A percentile compares a stretch with the other conserved stretches of the same genome.
Conservation (phyloP, 1,139 yeast species). For the Martiniozyma asiatica region DNA sequence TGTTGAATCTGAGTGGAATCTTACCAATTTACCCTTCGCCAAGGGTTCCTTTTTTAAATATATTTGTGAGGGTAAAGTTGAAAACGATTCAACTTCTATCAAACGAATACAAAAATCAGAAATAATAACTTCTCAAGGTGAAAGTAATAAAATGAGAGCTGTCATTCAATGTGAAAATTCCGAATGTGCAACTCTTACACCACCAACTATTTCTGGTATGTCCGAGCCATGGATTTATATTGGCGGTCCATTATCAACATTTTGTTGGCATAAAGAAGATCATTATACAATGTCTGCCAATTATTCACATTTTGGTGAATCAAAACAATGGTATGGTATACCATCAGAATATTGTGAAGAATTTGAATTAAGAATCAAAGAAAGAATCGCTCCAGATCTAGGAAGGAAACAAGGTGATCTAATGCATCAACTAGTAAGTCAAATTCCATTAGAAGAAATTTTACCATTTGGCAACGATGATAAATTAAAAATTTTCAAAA, state of each 20-base stretch:
- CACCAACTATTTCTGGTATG: slow-evolving; percentile 52
- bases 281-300: slow-evolving; percentile 71
- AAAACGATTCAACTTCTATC: too few relatives aligned
- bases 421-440: slow-evolving; percentile 74
- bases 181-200: not conserved
- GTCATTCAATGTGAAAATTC: not conserved
- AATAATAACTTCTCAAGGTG: not conserved
- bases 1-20: slow-evolving; percentile 28
- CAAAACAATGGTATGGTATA: slow-evolving; percentile 72
- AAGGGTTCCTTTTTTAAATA: slow-evolving; percentile 51
- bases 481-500: slow-evolving; percentile 41
- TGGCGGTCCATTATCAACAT: slow-evolving; percentile 63
- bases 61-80: slow-evolving; percentile 19
- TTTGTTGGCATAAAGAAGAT: slow-evolving; percentile 82
- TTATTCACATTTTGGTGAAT: slow-evolving; percentile 64
- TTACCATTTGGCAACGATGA: slow-evolving; percentile 23
- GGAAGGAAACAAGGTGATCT: slow-evolving; percentile 81
- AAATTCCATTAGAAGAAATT: slow-evolving; percentile 49
- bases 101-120: slow-evolving; percentile 24
- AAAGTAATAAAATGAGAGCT: not conserved
- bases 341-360: slow-evolving; percentile 42
- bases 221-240: slow-evolving; percentile 74
- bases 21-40: slow-evolving; percentile 55
- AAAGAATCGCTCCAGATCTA: slow-evolving; percentile 59
- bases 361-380: slow-evolving; percentile 44